A percentile compares a stretch with the other conserved stretches of the same genome.
These are phyloP conservation scores for Geotrichum citri-aurantii DNA, from an alignment of 1,139 yeast genomes.

Conservation along the genomic window DNA sequence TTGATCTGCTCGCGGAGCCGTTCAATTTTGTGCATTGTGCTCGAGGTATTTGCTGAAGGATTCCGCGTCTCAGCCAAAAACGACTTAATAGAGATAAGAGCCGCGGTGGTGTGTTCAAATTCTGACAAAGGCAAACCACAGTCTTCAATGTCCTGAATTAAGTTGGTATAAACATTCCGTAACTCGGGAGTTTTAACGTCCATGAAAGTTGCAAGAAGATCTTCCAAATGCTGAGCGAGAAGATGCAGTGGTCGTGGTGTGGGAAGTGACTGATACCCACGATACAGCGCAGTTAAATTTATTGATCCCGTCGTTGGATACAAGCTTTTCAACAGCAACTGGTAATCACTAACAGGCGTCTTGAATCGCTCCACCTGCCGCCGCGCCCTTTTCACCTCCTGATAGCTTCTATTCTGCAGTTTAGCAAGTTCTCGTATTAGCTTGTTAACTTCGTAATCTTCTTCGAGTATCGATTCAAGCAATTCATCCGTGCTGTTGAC, in stretches of 20 bases:
- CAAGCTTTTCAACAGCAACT: conserved; percentile 36
- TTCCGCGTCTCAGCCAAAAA: conserved; percentile 4
- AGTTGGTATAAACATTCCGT: conserved; percentile 2
- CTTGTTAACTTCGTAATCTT: conserved; percentile 3
- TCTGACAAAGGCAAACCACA: conserved; percentile 26
- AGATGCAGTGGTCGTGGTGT: conserved; percentile 33
- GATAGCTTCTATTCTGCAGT: conserved; percentile 15
- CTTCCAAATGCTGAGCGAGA: conserved; percentile 39
- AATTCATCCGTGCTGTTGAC: not conserved
- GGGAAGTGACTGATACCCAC: conserved; percentile 39
- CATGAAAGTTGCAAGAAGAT: conserved; percentile 36
- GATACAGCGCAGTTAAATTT: conserved; percentile 28
- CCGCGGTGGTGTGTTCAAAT: conserved; percentile 23
- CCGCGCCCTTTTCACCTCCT: conserved; percentile 15
- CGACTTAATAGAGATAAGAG: conserved; percentile 15
- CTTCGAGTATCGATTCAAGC: conserved; percentile 8
- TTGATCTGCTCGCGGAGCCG: conserved; percentile 14
- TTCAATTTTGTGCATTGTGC: conserved; percentile 8
- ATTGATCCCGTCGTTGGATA: conserved; percentile 33
- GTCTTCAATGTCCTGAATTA: conserved; percentile 21
- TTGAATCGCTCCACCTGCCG: conserved; percentile 14
- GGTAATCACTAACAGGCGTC: conserved; percentile 24
- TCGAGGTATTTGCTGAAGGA: not conserved
- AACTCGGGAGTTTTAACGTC: conserved; percentile 10
- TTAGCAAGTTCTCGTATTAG: conserved; percentile 9